Conservation (phyloP, 306 rosid genomes). For the Cucumis cinereus region DNA sequence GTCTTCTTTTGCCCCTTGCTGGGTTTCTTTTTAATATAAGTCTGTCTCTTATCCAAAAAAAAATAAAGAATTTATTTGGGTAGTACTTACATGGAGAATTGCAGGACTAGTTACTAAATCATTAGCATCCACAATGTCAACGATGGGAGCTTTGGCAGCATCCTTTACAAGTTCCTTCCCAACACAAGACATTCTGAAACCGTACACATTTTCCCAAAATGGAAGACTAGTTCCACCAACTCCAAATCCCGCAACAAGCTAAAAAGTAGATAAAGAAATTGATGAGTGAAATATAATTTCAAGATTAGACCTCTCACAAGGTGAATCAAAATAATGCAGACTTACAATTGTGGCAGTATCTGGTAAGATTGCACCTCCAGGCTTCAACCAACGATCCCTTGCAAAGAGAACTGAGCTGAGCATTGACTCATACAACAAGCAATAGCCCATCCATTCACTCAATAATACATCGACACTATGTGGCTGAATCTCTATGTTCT, state of each 20-base stretch:
- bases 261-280: slow-evolving; percentile 2
- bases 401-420: slow-evolving; percentile 87
- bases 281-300: neutral
- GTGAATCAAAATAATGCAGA: neutral
- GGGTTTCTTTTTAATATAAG: too few species aligned
- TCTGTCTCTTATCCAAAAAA: too few species aligned
- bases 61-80: neutral
- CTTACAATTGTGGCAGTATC: slow-evolving; percentile 91
- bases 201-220: slow-evolving; percentile 80
- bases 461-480: slow-evolving; percentile 71
- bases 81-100: slow-evolving; percentile 58
- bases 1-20: too few species aligned
- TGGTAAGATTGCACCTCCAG: slow-evolving; percentile 91
- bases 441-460: slow-evolving; percentile 99
- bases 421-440: slow-evolving; percentile 88
- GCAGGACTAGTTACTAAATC: slow-evolving; percentile 64
- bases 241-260: slow-evolving; percentile 97
- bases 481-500: slow-evolving; percentile 46
- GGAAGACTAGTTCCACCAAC: slow-evolving; percentile 82
- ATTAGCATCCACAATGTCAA: slow-evolving; percentile 52
- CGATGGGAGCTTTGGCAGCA: slow-evolving; percentile 68
- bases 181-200: slow-evolving; percentile 67
- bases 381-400: slow-evolving; percentile 84
- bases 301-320: neutral
- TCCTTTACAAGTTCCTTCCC: slow-evolving; percentile 71